These are phyloP conservation scores for Cronartium quercuum DNA, from an alignment of 1,284 basidiomycete genomes.

Conservation along the genomic window DNA sequence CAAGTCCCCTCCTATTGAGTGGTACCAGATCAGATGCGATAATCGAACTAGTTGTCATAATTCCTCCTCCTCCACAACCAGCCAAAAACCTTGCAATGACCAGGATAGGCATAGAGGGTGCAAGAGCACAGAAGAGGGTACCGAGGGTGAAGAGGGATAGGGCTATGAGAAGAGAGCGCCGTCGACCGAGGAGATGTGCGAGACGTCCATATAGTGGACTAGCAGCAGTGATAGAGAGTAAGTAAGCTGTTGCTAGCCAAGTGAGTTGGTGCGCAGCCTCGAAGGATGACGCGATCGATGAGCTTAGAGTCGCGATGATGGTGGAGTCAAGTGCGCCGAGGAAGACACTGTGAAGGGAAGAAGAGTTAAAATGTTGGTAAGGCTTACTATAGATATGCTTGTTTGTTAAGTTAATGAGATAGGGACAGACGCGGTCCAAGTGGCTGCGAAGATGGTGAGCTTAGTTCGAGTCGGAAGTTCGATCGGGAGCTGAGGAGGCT, in stretches of 20 bases:
- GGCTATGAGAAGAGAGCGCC: conserved; percentile 44
- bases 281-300: conserved; percentile 47
- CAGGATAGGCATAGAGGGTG: conserved; percentile 2
- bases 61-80: conserved; percentile 38
- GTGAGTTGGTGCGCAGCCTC: conserved; percentile 46
- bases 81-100: conserved; percentile 10
- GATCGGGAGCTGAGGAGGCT: background rate
- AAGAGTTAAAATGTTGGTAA: too few relatives aligned
- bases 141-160: conserved; percentile 39
- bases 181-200: conserved; percentile 47
- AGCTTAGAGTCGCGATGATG: conserved; percentile 48
- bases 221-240: conserved; percentile 47
- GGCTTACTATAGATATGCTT: too few relatives aligned
- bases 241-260: conserved; percentile 48
- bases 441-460: background rate
- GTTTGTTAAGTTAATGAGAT: background rate
- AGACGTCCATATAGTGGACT: conserved; percentile 48
- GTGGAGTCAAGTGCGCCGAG: conserved; percentile 42
- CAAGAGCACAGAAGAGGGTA: conserved; percentile 19
- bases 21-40: conserved; percentile 48
- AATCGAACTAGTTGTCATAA: conserved; percentile 44
- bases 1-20: conserved; percentile 46
- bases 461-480: background rate
- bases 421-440: background rate
- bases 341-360: conserved; percentile 11